Evolutionary conservation across 2,329 filamentous ascomycete genomes (phyloP).

Genomic region (Cladosporium sp.): DNA sequence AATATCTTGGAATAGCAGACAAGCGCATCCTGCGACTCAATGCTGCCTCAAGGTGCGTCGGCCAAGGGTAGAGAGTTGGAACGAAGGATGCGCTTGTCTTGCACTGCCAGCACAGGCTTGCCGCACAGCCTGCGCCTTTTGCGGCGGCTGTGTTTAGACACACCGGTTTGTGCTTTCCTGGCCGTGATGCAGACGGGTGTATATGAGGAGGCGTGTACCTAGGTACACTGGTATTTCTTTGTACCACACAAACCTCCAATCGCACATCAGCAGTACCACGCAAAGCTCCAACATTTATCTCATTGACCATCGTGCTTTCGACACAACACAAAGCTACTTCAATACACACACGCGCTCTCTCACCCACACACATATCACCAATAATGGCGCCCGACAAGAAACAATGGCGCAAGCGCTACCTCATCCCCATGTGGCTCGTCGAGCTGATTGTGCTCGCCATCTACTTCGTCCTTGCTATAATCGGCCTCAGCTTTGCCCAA

Average conservation of each 20-base stretch:
- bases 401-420: slow-evolving; percentile 26
- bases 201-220: too few relatives aligned
- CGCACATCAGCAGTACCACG: not conserved
- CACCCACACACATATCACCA: not conserved
- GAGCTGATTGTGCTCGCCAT: slow-evolving; percentile 18
- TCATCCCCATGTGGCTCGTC: slow-evolving; percentile 27
- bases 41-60: not conserved
- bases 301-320: too few relatives aligned
- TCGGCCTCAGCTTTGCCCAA: slow-evolving; percentile 8
- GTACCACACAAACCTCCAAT: not conserved
- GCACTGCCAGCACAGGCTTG: not conserved
- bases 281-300: too few relatives aligned
- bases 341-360: not conserved
- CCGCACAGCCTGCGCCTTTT: not conserved
- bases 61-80: not conserved
- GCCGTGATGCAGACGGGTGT: too few relatives aligned
- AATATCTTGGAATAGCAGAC: not conserved
- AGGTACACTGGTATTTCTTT: not conserved
- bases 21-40: not conserved
- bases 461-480: slow-evolving; percentile 15
- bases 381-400: slow-evolving; percentile 9
- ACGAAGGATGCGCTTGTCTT: not conserved
- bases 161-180: not conserved
- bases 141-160: not conserved
- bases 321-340: not conserved